phyloP scores from a whole-genome alignment of 768 basidiomycete species.

The Russula earlei region DNA sequence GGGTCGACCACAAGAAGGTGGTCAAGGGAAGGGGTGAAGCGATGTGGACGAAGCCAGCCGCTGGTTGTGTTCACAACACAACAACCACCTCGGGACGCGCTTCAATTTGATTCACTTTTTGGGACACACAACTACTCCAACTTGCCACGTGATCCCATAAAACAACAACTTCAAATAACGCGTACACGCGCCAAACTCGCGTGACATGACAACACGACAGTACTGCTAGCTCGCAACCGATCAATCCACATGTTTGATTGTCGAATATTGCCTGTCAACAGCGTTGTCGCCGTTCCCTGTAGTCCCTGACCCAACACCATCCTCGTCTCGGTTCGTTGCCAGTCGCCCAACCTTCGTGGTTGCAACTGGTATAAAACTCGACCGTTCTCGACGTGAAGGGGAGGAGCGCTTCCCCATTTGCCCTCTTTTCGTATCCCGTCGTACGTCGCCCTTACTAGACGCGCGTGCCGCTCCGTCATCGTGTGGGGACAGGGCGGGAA shows the following conservation, averaged over 20 bases:
- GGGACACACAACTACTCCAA: constrained; percentile 14
- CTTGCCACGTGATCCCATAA: constrained; percentile 15
- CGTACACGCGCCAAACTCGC: constrained; percentile 18
- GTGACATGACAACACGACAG: constrained; percentile 3
- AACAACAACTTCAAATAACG: constrained; percentile 20
- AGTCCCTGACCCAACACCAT: constrained; percentile 46
- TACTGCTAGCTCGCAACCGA: background rate
- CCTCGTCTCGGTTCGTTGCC: constrained; percentile 73
- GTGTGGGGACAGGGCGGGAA: background rate
- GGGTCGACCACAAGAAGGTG: constrained; percentile 8
- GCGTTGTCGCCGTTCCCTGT: constrained; percentile 31
- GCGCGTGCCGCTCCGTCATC: background rate
- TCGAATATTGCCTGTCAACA: background rate
- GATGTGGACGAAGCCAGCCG: constrained; percentile 19
- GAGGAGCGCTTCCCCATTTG: background rate
- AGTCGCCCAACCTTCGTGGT: constrained; percentile 52
- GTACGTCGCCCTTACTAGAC: constrained; percentile 52
- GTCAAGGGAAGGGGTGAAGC: background rate
- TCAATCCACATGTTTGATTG: background rate
- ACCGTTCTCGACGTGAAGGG: background rate
- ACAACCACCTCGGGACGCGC: constrained; percentile 2
- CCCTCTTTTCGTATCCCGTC: constrained; percentile 16
- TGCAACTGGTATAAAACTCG: constrained; percentile 34
- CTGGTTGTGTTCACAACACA: constrained; percentile 17
- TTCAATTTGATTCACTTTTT: background rate